These are phyloP conservation scores for Fusarium sacchari DNA, from an alignment of 2,329 filamentous ascomycete genomes.

Conservation along the genomic window DNA sequence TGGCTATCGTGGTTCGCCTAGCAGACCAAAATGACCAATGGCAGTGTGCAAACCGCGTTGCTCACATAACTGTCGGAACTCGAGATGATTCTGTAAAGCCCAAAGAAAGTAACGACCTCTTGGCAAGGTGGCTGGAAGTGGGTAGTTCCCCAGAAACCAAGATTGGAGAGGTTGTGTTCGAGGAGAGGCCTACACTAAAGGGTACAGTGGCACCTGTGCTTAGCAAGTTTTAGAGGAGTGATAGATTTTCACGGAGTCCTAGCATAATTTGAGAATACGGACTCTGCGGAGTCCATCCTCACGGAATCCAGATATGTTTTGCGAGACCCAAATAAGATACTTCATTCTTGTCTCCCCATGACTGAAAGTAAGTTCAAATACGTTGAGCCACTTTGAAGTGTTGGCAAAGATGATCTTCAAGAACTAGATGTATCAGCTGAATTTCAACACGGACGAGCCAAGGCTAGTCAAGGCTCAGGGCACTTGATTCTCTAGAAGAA, in stretches of 20 bases:
- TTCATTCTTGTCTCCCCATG: neutral
- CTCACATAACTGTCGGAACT: constrained; percentile 93
- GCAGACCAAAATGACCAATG: constrained; percentile 65
- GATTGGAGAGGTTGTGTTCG: constrained; percentile 61
- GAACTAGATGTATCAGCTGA: neutral
- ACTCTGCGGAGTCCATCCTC: neutral
- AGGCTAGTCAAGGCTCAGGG: neutral
- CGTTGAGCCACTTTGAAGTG: neutral
- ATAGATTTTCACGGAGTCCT: neutral
- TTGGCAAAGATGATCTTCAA: neutral
- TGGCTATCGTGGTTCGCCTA: constrained; percentile 89
- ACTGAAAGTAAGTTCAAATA: neutral
- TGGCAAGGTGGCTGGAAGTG: constrained; percentile 76
- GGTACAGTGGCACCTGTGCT: constrained; percentile 61
- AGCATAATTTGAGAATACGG: neutral
- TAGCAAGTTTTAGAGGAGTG: constrained; percentile 52
- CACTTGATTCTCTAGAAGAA: neutral
- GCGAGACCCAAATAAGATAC: neutral
- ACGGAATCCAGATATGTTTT: neutral
- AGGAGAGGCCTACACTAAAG: constrained; percentile 58
- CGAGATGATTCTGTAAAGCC: constrained; percentile 80
- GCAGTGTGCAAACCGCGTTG: constrained; percentile 79
- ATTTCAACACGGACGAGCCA: neutral
- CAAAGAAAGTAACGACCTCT: constrained; percentile 89
- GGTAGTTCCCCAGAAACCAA: constrained; percentile 56